phyloP scores from a whole-genome alignment of 2,329 filamentous ascomycete species.

The Colletotrichum tabaci region DNA sequence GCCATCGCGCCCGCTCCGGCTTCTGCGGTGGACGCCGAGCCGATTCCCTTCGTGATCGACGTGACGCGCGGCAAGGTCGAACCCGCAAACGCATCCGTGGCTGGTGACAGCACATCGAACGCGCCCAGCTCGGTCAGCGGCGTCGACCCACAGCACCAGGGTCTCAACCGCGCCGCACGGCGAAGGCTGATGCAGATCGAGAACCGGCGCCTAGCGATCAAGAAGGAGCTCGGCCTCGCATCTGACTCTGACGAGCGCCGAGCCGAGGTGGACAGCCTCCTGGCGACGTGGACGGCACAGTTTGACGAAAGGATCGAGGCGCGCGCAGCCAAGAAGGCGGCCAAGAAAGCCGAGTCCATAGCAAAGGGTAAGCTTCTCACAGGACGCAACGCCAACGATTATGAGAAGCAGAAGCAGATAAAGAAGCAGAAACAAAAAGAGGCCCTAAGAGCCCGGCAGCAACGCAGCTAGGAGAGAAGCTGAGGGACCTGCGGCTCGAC shows the following conservation, averaged over 20 bases:
- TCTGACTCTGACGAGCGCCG: conserved; percentile 36
- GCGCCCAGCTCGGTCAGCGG: conserved; percentile 36
- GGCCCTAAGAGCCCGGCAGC: conserved; percentile 34
- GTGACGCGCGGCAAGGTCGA: conserved; percentile 26
- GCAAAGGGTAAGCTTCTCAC: conserved; percentile 37
- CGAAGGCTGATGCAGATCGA: conserved; percentile 39
- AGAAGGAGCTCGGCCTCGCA: conserved; percentile 33
- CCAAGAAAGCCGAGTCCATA: conserved; percentile 24
- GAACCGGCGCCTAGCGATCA: conserved; percentile 28
- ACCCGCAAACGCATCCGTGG: conserved; percentile 2
- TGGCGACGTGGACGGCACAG: conserved; percentile 29
- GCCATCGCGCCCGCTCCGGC: neutral
- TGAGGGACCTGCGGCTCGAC: conserved; percentile 29
- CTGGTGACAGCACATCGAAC: conserved; percentile 26
- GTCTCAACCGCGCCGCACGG: conserved; percentile 41
- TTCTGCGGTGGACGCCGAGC: conserved; percentile 16
- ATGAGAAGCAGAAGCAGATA: conserved; percentile 36
- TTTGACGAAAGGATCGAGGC: conserved; percentile 32
- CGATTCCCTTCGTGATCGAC: conserved; percentile 32
- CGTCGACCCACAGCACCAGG: conserved; percentile 12
- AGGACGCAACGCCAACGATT: conserved; percentile 29
- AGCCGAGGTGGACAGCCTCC: conserved; percentile 33
- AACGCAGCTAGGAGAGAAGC: conserved; percentile 31
- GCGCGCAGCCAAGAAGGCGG: conserved; percentile 34
- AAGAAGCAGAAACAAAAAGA: conserved; percentile 40